Evolutionary conservation across 148 eudicot species (phyloP), one percentile per base, ranked within the genome.

Genomic region (Vaccinium vitisidaea): DNA sequence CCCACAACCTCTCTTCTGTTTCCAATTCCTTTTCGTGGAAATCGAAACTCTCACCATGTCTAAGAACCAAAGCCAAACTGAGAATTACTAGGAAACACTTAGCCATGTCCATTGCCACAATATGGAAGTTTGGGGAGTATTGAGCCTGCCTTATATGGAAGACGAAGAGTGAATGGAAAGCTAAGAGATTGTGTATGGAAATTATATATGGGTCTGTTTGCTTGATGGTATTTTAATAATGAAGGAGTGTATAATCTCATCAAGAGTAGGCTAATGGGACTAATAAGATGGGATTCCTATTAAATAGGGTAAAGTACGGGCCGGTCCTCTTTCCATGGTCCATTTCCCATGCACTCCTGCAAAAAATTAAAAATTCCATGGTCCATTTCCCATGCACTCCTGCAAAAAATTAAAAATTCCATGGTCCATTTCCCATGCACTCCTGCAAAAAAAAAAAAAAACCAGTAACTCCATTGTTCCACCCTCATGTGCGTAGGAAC

Each of bases 1-100:
- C 91, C 99, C 98, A 94, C 30, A 94, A 84, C 46, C 89, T 84
- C 56, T 96, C 95, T 36, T 96, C 97, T 21, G 94, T 91, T 63
- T 94, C 99, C 59, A 96, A 82, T 23, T 96, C 99, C 84, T 84
- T 86, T 65, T 93, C 97, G 18, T 90, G 90, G 92, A 90, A 92
- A 75, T 96, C 97, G 56, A 94, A 92, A 49, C 92, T 85, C 77
- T 88, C 83, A 0, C 90, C 85, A 43, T 90, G 88, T 5, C 89
- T 84, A 10, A 92, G 56, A 75, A 92, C 52, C 82, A 92, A 77
- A 8, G 93, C 92, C 56, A 93, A 75, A 30, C 91, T 86, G 58
- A 93, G 82, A 27, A 86, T 86, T 46, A 84, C 86, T 81, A 91
- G 86, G 48, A 91, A 79, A 58, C 86, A 65, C 84, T 86, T 90